Percentiles rank a stretch among this genome's conserved stretches.
Evolutionary conservation across 1,284 basidiomycete genomes (phyloP).

Genomic region (Blastosporella zonata): DNA sequence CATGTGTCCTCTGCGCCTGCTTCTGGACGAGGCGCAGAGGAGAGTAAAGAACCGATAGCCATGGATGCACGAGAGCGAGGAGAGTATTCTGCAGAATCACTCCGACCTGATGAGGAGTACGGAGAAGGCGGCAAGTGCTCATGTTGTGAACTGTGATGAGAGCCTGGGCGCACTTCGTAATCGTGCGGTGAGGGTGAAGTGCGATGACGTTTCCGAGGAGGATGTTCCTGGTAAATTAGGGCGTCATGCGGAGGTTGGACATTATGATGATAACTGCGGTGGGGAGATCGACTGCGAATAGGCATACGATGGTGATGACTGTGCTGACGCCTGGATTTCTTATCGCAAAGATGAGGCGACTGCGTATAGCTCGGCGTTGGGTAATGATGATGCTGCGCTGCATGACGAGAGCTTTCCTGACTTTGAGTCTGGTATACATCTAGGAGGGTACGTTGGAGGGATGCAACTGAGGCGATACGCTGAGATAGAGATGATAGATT

Average conservation of each 20-base stretch:
- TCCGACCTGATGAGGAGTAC: constrained; percentile 44
- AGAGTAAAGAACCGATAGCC: constrained; percentile 48
- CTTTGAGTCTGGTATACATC: constrained; percentile 50
- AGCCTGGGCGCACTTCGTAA: constrained; percentile 32
- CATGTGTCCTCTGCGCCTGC: constrained; percentile 27
- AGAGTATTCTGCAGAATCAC: constrained; percentile 44
- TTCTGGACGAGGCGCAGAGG: constrained; percentile 35
- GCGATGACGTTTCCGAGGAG: constrained; percentile 50
- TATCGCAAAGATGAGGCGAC: constrained; percentile 24
- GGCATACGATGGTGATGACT: constrained; percentile 19
- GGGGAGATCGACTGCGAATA: constrained; percentile 9
- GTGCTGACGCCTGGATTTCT: constrained; percentile 13
- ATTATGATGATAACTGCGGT: constrained; percentile 13
- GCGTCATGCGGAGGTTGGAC: constrained; percentile 29
- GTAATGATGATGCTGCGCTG: constrained; percentile 28
- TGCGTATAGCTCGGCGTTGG: constrained; percentile 33
- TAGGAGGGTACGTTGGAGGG: constrained; percentile 66
- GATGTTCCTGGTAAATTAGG: constrained; percentile 29
- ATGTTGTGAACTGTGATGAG: constrained; percentile 32
- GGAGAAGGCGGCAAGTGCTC: constrained; percentile 46
- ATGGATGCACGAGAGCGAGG: constrained; percentile 46
- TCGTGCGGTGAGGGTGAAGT: constrained; percentile 32
- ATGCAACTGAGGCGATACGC: constrained; percentile 67
- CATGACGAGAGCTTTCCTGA: constrained; percentile 21
- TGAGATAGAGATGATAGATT: constrained; percentile 28